These are phyloP conservation scores for Erodium chrysanthum DNA, from an alignment of 441 rosid species.

Conservation along the genomic window DNA sequence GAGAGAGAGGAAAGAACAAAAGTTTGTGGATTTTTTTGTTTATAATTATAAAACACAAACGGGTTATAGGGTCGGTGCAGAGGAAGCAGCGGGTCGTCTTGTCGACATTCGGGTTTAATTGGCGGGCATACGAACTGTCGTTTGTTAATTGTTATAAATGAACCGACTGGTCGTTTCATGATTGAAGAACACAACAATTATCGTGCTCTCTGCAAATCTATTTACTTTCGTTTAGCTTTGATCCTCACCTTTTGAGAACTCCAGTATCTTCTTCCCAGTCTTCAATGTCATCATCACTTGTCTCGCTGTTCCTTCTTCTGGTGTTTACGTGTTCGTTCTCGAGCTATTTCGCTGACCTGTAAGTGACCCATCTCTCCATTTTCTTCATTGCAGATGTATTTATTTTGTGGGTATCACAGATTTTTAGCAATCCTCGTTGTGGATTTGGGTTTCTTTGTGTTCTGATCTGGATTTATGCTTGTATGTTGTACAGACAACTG, in stretches of 20 bases:
- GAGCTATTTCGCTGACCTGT: conserved; percentile 41
- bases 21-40: background rate
- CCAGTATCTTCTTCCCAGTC: background rate
- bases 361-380: conserved; percentile 12
- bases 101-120: background rate
- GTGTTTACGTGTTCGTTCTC: conserved; percentile 27
- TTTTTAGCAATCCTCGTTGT: background rate
- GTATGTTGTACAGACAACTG: background rate
- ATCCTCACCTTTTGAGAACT: background rate
- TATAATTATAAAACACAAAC: background rate
- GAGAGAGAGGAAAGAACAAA: background rate
- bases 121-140: background rate
- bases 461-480: conserved; percentile 13
- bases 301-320: conserved; percentile 26
- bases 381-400: conserved; percentile 7
- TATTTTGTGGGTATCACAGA: background rate
- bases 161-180: background rate
- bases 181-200: background rate
- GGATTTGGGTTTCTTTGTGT: background rate
- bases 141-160: background rate
- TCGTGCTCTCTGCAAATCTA: background rate
- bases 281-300: conserved; percentile 34
- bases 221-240: background rate
- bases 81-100: background rate
- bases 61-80: background rate